Evolutionary conservation across 768 basidiomycete genomes (phyloP), one percentile per base, ranked within the genome.

Genomic region (Dioszegia hungarica): DNA sequence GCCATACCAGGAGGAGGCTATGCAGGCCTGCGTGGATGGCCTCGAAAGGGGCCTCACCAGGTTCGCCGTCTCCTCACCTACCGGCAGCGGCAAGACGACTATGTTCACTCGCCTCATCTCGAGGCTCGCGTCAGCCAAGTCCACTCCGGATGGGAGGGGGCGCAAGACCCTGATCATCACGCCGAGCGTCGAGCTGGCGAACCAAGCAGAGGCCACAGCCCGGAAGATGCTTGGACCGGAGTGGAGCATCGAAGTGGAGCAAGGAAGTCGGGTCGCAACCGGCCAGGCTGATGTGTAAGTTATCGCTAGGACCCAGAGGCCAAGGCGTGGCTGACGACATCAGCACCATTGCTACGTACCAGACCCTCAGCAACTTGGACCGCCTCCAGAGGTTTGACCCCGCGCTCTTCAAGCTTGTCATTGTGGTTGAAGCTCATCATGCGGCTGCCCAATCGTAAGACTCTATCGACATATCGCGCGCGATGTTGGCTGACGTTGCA

Each of bases 381-480:
- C 81, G 89, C 20, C 69, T 91, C 52, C 79, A 79, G 8, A 94
- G 92, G 72, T 93, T 92, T 71, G 79, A 85, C 67, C 85, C 87
- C 2, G 68, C 74, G 8, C 68, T 59, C 40, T 75, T 89, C 60
- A 89, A 87, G 64, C 87, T 86, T 17, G 79, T 95, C 56, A 84
- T 94, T 41, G 79, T 95, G 3, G 92, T 94, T 67, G 92, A 95
- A 76, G 92, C 93, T 0, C 93, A 97, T 72, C 93, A 98, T 74
- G 88, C 93, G 24, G 91, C 89, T 34, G 88, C 93, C 8, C 86
- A 86, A 22, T 90, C 91, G 84, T 93, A 78, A 53, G 84, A 78
- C 31, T n/a, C 0, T 8, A 10, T 29, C 5, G 6, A 20, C 17
- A 29, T 22, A 38, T n/a, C 19, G 47, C 47, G 24, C 5, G 27